phyloP scores from a whole-genome alignment of 148 eudicot species.

The Nepenthes gracilis region DNA sequence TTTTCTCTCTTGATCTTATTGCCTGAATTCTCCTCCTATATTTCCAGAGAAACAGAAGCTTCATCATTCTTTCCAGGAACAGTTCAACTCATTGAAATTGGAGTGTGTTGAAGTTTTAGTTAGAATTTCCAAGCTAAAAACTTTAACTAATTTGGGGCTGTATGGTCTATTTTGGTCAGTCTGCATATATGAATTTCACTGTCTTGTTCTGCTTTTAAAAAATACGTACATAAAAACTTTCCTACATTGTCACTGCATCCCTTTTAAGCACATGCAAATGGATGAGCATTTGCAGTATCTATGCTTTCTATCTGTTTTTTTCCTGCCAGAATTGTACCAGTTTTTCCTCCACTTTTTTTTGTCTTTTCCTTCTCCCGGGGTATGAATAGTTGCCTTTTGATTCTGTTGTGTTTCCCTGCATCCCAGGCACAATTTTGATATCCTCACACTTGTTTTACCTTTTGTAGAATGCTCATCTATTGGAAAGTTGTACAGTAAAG shows the following conservation, averaged over 20 bases:
- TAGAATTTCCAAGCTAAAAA: neutral
- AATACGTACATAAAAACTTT: too few relatives aligned
- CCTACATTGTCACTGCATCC: too few relatives aligned
- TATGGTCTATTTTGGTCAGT: neutral
- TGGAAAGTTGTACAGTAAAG: constrained; percentile 41
- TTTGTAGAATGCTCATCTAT: constrained; percentile 18
- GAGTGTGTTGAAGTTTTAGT: constrained; percentile 33
- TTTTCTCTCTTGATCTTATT: neutral
- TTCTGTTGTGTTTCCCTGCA: too few relatives aligned
- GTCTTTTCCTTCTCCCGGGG: too few relatives aligned
- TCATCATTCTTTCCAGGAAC: constrained; percentile 42
- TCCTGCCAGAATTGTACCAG: too few relatives aligned
- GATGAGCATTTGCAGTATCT: too few relatives aligned
- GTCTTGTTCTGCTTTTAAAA: too few relatives aligned
- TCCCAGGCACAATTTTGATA: too few relatives aligned
- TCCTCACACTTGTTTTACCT: neutral
- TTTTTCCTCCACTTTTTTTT: too few relatives aligned
- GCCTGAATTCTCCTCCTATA: constrained; percentile 1
- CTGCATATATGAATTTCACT: neutral
- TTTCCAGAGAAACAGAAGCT: constrained; percentile 65
- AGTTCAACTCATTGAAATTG: constrained; percentile 42
- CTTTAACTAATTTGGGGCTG: neutral
- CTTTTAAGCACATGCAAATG: too few relatives aligned
- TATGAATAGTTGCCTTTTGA: too few relatives aligned
- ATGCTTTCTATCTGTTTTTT: too few relatives aligned